Conservation (phyloP, 163 green algal species). For the Coccomyxa subellipsoidea region DNA sequence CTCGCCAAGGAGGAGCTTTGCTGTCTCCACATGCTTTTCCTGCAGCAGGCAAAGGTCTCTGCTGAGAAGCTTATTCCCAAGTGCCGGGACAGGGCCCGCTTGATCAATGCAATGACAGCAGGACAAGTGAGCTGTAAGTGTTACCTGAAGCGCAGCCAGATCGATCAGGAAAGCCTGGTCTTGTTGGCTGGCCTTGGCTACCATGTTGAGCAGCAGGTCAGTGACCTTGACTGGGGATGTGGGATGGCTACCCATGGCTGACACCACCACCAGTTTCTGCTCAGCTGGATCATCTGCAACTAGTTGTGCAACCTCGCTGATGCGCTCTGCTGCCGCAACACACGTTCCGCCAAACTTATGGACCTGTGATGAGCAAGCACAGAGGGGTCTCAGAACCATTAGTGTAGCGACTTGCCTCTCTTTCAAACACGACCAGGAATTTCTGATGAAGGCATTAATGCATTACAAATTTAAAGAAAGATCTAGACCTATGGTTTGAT, state of each 20-base stretch:
- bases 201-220: slow-evolving; percentile 92
- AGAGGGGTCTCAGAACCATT: neutral
- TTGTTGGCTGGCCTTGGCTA: slow-evolving; percentile 65
- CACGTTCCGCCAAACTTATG: slow-evolving; percentile 99
- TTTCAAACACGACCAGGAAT: no score
- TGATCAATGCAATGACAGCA: neutral
- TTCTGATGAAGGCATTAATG: no score
- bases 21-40: slow-evolving; percentile 74
- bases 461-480: no score
- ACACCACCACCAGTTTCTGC: slow-evolving; percentile 63
- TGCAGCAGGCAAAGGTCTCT: slow-evolving; percentile 27
- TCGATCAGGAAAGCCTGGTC: slow-evolving; percentile 73
- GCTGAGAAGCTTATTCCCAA: neutral
- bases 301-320: slow-evolving; percentile 71
- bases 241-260: slow-evolving; percentile 83
- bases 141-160: neutral
- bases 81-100: no score
- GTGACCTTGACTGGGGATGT: slow-evolving; percentile 89
- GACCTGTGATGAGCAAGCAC: slow-evolving; percentile 49
- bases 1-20: slow-evolving; percentile 76
- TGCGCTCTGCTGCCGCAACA: slow-evolving; percentile 83
- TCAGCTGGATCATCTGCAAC: slow-evolving; percentile 40
- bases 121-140: neutral
- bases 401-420: no score
- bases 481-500: no score